Percentiles rank a stretch among this genome's conserved stretches.
phyloP scores from a whole-genome alignment of 768 basidiomycete genomes.

The Lactarius psammicola region DNA sequence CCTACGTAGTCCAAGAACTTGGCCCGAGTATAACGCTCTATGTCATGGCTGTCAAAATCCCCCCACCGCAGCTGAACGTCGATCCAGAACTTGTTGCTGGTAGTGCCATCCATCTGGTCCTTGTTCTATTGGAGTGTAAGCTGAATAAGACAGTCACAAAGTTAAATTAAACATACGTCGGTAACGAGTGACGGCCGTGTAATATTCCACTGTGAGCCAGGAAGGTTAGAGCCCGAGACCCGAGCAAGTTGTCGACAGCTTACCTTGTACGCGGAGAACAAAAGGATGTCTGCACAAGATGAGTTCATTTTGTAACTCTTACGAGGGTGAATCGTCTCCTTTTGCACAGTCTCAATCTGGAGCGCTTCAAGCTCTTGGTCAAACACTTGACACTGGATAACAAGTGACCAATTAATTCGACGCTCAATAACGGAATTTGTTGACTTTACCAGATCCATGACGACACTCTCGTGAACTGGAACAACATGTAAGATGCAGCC shows the following conservation, averaged over 20 bases:
- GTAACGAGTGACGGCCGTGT: conserved; percentile 93
- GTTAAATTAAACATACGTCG: conserved; percentile 56
- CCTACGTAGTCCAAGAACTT: conserved; percentile 97
- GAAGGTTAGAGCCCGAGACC: conserved; percentile 8
- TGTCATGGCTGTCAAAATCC: conserved; percentile 98
- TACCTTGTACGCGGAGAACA: conserved; percentile 93
- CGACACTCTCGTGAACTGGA: conserved; percentile 84
- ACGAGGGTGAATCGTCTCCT: conserved; percentile 98
- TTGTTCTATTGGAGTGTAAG: conserved; percentile 57
- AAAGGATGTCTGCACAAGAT: conserved; percentile 96
- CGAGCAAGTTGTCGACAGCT: conserved; percentile 11
- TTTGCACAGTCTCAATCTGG: conserved; percentile 98
- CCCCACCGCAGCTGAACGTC: conserved; percentile 96
- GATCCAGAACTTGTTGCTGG: conserved; percentile 98
- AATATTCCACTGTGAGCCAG: conserved; percentile 81
- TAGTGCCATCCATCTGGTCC: conserved; percentile 96
- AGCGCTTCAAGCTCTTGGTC: conserved; percentile 98
- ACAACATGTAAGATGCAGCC: conserved; percentile 18
- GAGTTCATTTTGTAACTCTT: conserved; percentile 99
- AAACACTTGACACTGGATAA: conserved; percentile 85
- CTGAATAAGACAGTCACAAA: not conserved
- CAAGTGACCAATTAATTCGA: not conserved
- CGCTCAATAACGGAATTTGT: not conserved
- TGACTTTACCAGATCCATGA: conserved; percentile 75
- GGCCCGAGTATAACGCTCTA: conserved; percentile 96